Evolutionary conservation across 2,329 filamentous ascomycete genomes (phyloP).

Genomic region (Pleoardoris graminearum): DNA sequence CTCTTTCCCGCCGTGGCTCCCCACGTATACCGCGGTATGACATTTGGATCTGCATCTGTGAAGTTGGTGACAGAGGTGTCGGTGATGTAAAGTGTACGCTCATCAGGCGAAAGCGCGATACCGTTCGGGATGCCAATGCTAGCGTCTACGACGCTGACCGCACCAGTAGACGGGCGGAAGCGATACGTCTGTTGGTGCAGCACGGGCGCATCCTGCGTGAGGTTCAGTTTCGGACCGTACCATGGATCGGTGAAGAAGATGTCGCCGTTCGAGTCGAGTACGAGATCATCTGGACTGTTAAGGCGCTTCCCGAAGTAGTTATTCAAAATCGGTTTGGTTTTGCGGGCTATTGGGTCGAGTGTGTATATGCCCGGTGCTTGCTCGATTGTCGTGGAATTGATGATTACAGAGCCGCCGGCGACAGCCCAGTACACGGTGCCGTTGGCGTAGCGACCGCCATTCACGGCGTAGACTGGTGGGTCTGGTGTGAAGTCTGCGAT

Average conservation of each 20-base stretch:
- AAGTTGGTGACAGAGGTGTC: not conserved
- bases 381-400: not conserved
- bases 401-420: not conserved
- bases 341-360: not conserved
- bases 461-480: not conserved
- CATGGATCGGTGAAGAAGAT: not conserved
- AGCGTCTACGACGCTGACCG: not conserved
- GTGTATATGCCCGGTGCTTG: not conserved
- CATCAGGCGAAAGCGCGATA: constrained; percentile 1
- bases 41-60: not conserved
- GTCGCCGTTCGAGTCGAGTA: not conserved
- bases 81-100: constrained; percentile 2
- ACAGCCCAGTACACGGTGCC: not conserved
- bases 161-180: not conserved
- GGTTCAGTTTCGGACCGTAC: not conserved
- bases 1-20: not conserved
- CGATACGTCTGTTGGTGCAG: constrained; percentile 1
- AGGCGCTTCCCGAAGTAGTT: constrained; percentile 1
- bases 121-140: not conserved
- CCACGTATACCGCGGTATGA: not conserved
- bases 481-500: not conserved
- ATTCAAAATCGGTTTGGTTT: not conserved
- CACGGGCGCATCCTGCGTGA: not conserved
- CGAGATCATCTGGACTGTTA: not conserved
- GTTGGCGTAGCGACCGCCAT: not conserved